Conservation (phyloP, 768 basidiomycete genomes). For the Agrocybe praecox region DNA sequence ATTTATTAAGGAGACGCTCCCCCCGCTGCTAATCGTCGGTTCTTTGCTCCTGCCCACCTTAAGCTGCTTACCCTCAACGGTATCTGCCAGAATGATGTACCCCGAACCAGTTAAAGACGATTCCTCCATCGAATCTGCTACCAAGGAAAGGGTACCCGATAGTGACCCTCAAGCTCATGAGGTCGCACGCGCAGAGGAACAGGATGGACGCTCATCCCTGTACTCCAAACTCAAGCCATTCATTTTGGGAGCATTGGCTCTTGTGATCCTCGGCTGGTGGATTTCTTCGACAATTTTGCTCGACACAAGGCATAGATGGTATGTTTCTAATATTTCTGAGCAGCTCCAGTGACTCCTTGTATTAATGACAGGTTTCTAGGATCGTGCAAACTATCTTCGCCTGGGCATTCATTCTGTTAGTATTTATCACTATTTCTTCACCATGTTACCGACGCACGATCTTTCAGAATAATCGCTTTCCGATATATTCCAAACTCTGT, state of each 20-base stretch:
- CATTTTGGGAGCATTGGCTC: slow-evolving; percentile 52
- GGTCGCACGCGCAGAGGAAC: neutral
- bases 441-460: slow-evolving; percentile 3
- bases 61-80: neutral
- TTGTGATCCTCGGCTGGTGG: slow-evolving; percentile 84
- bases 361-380: slow-evolving; percentile 39
- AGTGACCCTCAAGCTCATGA: neutral
- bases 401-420: slow-evolving; percentile 80
- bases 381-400: slow-evolving; percentile 81
- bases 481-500: slow-evolving; percentile 76
- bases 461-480: slow-evolving; percentile 75
- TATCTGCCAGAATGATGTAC: slow-evolving; percentile 6
- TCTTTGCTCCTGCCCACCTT: neutral
- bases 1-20: neutral
- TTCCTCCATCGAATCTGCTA: slow-evolving; percentile 49
- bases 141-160: slow-evolving; percentile 9
- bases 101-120: slow-evolving; percentile 1
- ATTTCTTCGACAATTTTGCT: slow-evolving; percentile 70
- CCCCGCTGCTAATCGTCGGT: neutral
- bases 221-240: slow-evolving; percentile 52
- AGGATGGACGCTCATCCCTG: neutral
- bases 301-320: slow-evolving; percentile 80
- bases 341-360: slow-evolving; percentile 7
- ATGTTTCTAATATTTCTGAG: slow-evolving; percentile 19
- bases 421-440: slow-evolving; percentile 28